Evolutionary conservation across 352 stramenopile species (phyloP).

Genomic region (Albugo laibachii): DNA sequence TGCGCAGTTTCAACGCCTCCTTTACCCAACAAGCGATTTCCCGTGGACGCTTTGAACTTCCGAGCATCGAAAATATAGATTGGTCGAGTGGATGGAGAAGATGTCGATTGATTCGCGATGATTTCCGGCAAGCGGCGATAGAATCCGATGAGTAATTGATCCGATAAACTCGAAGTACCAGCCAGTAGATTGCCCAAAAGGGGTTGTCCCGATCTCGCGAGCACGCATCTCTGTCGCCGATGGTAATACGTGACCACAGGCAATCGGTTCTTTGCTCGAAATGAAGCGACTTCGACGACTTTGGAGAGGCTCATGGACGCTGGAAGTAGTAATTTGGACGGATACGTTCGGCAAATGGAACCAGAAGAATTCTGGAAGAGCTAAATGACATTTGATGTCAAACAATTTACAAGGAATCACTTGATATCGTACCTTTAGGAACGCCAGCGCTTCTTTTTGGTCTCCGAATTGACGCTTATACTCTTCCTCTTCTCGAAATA

Average conservation of each 20-base stretch:
- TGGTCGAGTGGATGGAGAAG: constrained; percentile 34
- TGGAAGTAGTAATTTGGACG: constrained; percentile 56
- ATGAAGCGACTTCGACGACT: constrained; percentile 51
- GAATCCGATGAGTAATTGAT: constrained; percentile 50
- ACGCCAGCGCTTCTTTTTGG: constrained; percentile 30
- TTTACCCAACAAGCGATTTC: constrained; percentile 82
- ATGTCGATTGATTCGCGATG: constrained; percentile 46
- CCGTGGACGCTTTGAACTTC: constrained; percentile 76
- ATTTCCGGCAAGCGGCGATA: constrained; percentile 68
- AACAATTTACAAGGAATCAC: not conserved
- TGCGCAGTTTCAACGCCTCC: constrained; percentile 75
- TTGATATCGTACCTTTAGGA: constrained; percentile 29
- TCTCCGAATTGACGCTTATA: constrained; percentile 61
- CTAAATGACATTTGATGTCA: constrained; percentile 8
- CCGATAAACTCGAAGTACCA: constrained; percentile 43
- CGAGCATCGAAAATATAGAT: constrained; percentile 84
- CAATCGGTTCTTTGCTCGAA: constrained; percentile 70
- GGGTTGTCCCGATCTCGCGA: constrained; percentile 69
- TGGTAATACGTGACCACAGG: constrained; percentile 78
- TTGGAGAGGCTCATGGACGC: constrained; percentile 39
- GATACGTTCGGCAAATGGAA: constrained; percentile 72
- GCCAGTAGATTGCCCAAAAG: constrained; percentile 25
- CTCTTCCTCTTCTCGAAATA: constrained; percentile 52
- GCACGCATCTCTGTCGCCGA: constrained; percentile 43
- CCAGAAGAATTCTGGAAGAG: constrained; percentile 63